Conservation (phyloP, 2,329 filamentous ascomycete species). For the Tolypocladium tundrense region DNA sequence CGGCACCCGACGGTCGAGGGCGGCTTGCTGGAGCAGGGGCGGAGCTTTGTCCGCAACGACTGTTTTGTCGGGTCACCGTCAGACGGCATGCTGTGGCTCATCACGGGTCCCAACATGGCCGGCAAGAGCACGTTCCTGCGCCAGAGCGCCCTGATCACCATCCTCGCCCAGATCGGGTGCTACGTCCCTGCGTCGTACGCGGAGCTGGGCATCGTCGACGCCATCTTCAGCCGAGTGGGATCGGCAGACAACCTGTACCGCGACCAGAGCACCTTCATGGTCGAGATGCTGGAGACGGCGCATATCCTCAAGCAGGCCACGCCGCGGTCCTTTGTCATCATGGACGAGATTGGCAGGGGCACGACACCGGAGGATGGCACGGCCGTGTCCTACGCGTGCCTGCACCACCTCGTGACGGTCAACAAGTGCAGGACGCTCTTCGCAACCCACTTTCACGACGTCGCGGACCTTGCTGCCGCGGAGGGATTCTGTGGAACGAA, state of each 20-base stretch:
- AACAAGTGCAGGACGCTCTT: constrained; percentile 79
- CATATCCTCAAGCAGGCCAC: constrained; percentile 82
- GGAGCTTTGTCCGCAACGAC: constrained; percentile 77
- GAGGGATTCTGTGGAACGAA: constrained; percentile 30
- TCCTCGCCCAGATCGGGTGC: constrained; percentile 84
- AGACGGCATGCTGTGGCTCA: constrained; percentile 54
- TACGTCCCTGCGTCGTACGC: constrained; percentile 87
- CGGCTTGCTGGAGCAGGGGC: constrained; percentile 67
- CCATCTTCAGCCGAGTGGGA: constrained; percentile 86
- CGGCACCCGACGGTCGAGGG: constrained; percentile 88
- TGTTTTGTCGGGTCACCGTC: constrained; percentile 63
- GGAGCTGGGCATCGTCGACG: constrained; percentile 84
- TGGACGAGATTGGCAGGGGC: constrained; percentile 94
- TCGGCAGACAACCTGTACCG: constrained; percentile 92
- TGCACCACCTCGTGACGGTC: constrained; percentile 70
- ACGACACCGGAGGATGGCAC: constrained; percentile 89
- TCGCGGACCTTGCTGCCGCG: constrained; percentile 64
- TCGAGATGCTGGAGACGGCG: constrained; percentile 96
- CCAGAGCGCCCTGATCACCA: constrained; percentile 89
- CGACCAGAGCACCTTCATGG: constrained; percentile 97
- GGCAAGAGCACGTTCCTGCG: constrained; percentile 94
- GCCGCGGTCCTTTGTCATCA: constrained; percentile 79
- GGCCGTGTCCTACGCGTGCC: constrained; percentile 79
- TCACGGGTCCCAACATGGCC: constrained; percentile 93
- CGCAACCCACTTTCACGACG: constrained; percentile 84